Conservation (phyloP, 73 alveolate genomes). For the Tetrahymena elliotti region DNA sequence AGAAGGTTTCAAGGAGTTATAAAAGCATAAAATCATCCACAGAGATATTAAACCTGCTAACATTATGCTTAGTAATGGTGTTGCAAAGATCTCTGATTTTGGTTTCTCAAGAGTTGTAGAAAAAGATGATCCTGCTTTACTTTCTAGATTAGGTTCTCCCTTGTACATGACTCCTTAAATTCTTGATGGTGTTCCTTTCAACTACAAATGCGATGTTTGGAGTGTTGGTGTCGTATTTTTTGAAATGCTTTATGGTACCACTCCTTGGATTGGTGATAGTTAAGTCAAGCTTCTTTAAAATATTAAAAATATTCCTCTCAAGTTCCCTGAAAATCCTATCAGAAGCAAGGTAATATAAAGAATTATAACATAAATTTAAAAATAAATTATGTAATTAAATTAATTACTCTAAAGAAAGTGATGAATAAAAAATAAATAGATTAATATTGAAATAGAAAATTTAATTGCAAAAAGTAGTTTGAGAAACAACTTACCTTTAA, state of each 20-base stretch:
- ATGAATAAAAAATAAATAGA: background rate
- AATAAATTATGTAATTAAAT: background rate
- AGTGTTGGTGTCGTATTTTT: constrained; percentile 41
- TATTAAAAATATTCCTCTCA: constrained; percentile 25
- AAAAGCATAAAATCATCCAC: constrained; percentile 39
- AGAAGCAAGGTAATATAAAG: background rate
- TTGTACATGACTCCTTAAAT: constrained; percentile 45
- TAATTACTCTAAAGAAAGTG: too few species aligned
- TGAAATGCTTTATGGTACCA: constrained; percentile 29
- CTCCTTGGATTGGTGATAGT: constrained; percentile 42
- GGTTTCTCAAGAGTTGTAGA: constrained; percentile 46
- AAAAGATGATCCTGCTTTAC: constrained; percentile 39
- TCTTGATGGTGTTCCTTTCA: constrained; percentile 37
- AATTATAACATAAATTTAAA: background rate
- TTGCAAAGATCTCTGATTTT: constrained; percentile 38
- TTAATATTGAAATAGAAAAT: background rate
- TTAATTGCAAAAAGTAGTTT: background rate
- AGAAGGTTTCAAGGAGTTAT: constrained; percentile 35
- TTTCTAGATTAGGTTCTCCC: constrained; percentile 47
- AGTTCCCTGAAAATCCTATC: constrained; percentile 33
- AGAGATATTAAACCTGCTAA: constrained; percentile 43
- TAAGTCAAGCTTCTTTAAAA: constrained; percentile 19
- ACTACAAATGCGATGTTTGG: constrained; percentile 47
- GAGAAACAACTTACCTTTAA: background rate
- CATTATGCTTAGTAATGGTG: constrained; percentile 30